These are phyloP conservation scores for Penicillium sp. DNA, from an alignment of 2,329 filamentous ascomycete species.

Conservation along the genomic window DNA sequence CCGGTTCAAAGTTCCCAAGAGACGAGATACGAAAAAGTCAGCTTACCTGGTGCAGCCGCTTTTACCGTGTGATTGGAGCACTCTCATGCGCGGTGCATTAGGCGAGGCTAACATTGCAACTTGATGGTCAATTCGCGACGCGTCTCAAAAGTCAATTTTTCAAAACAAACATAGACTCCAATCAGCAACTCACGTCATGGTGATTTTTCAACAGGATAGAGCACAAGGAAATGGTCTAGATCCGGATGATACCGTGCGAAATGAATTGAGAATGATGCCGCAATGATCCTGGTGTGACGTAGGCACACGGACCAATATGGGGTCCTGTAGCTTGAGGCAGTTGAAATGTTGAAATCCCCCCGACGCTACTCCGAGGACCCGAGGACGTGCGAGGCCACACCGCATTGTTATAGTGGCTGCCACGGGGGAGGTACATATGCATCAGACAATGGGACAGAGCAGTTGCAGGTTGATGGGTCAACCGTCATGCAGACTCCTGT, in stretches of 20 bases:
- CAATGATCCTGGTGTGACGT: constrained; percentile 17
- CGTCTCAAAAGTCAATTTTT: constrained; percentile 1
- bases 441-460: not conserved
- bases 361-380: constrained; percentile 1
- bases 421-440: not conserved
- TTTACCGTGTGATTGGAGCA: constrained; percentile 12
- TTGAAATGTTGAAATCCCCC: not conserved
- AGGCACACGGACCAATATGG: constrained; percentile 18
- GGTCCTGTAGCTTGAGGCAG: not conserved
- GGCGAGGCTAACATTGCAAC: constrained; percentile 6
- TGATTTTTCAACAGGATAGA: not conserved
- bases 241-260: not conserved
- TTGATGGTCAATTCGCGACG: not conserved
- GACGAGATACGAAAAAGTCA: constrained; percentile 2
- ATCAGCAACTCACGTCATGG: constrained; percentile 6
- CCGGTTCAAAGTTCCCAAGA: not conserved
- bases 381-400: constrained; percentile 4
- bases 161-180: constrained; percentile 1
- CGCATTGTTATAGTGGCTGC: constrained; percentile 1
- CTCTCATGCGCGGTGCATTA: constrained; percentile 3
- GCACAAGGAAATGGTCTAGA: not conserved
- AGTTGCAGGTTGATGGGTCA: not conserved
- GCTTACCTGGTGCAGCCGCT: constrained; percentile 10
- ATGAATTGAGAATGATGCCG: constrained; percentile 3
- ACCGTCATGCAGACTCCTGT: constrained; percentile 2